Evolutionary conservation across 1,284 basidiomycete species (phyloP).

Genomic region (Porodaedalea pini): DNA sequence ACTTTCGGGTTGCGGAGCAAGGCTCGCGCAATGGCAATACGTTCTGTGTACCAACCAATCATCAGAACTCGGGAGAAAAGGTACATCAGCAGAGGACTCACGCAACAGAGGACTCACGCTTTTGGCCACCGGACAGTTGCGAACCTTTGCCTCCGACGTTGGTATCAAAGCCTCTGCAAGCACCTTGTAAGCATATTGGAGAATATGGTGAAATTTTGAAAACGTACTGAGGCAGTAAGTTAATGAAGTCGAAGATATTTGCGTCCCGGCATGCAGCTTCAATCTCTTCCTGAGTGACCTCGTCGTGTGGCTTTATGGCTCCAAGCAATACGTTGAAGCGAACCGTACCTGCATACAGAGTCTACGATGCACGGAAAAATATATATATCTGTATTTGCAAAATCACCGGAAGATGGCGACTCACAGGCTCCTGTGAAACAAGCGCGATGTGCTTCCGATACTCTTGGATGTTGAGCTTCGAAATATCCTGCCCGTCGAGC

Average conservation of each 20-base stretch:
- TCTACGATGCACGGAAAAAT: constrained; percentile 57
- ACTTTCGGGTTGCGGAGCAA: constrained; percentile 92
- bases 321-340: constrained; percentile 86
- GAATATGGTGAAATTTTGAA: not conserved
- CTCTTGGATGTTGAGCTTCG: too few relatives aligned
- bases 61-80: too few relatives aligned
- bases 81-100: too few relatives aligned
- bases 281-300: constrained; percentile 88
- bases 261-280: constrained; percentile 82
- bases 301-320: too few relatives aligned
- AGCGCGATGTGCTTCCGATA: too few relatives aligned
- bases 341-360: constrained; percentile 83
- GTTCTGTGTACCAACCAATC: too few relatives aligned
- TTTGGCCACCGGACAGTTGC: constrained; percentile 10
- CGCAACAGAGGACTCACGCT: too few relatives aligned
- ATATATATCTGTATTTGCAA: constrained; percentile 76
- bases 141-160: constrained; percentile 88
- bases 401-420: too few relatives aligned
- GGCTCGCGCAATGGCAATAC: constrained; percentile 95
- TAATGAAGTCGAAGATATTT: constrained; percentile 90
- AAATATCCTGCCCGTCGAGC: constrained; percentile 78
- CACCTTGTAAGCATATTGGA: constrained; percentile 13
- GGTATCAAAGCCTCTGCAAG: constrained; percentile 77
- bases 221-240: constrained; percentile 82
- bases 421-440: too few relatives aligned